phyloP scores from a whole-genome alignment of 305 asterid species.

The Fraxinus platypoda region DNA sequence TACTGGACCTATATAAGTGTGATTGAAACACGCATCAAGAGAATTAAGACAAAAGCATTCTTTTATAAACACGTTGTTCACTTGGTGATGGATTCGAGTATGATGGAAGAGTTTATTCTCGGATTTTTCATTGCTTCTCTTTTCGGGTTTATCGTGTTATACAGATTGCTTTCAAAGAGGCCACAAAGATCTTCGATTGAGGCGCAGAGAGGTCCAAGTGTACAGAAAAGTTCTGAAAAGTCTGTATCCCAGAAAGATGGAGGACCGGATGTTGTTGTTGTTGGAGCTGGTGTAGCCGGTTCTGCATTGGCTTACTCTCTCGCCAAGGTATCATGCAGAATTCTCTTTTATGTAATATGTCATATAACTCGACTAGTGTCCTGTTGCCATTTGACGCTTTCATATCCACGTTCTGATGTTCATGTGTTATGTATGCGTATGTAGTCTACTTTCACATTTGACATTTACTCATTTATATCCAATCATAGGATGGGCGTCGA shows the following conservation, averaged over 20 bases:
- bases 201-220: background rate
- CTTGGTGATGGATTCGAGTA: slow-evolving; percentile 22
- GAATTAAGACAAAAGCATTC: background rate
- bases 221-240: slow-evolving; percentile 7
- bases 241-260: slow-evolving; percentile 24
- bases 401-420: background rate
- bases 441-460: background rate
- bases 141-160: slow-evolving; percentile 25
- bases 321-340: slow-evolving; percentile 34
- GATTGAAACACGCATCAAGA: background rate
- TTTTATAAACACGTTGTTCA: background rate
- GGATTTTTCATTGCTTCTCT: slow-evolving; percentile 32
- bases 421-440: background rate
- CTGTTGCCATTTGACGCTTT: background rate
- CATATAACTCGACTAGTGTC: background rate
- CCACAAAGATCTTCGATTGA: background rate
- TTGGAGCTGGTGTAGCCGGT: slow-evolving; percentile 60
- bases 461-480: background rate
- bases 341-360: background rate
- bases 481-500: slow-evolving; percentile 39
- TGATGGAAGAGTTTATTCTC: slow-evolving; percentile 33
- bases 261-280: slow-evolving; percentile 45
- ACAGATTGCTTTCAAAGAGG: slow-evolving; percentile 21
- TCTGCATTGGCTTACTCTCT: slow-evolving; percentile 49
- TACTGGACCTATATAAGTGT: slow-evolving; percentile 14